Evolutionary conservation across 2,329 filamentous ascomycete species (phyloP).

Genomic region (Conoideocrella luteorostrata): DNA sequence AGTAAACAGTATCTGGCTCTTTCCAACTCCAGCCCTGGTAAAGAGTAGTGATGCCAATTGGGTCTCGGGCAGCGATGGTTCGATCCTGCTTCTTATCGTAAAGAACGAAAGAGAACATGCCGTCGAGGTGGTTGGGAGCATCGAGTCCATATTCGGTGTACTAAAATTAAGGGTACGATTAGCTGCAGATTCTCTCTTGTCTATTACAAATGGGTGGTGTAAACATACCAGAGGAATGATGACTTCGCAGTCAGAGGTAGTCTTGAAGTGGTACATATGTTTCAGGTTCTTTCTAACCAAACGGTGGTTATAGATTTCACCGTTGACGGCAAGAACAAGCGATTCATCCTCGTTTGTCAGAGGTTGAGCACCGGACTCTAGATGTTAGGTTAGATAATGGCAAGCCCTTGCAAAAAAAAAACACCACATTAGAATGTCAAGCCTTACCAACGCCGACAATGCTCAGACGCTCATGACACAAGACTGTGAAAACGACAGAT

Average conservation of each 20-base stretch:
- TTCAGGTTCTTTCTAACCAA: conserved; percentile 83
- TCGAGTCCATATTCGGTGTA: conserved; percentile 91
- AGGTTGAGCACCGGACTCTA: conserved; percentile 92
- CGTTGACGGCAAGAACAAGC: conserved; percentile 93
- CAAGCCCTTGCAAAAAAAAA: conserved; percentile 5
- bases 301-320: conserved; percentile 99
- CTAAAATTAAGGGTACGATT: conserved; percentile 34
- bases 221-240: conserved; percentile 85
- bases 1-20: conserved; percentile 82
- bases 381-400: conserved; percentile 13
- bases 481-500: conserved; percentile 48
- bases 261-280: conserved; percentile 91
- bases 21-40: conserved; percentile 89
- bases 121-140: conserved; percentile 87
- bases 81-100: conserved; percentile 94
- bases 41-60: conserved; percentile 94
- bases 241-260: conserved; percentile 96
- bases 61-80: conserved; percentile 88
- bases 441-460: conserved; percentile 90
- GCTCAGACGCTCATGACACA: conserved; percentile 94
- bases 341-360: conserved; percentile 84
- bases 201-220: neutral
- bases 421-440: neutral
- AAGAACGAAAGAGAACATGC: conserved; percentile 99
- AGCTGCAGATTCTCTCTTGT: neutral